These are phyloP conservation scores for Fonsecaea erecta DNA, from an alignment of 2,329 filamentous ascomycete species.

Conservation along the genomic window DNA sequence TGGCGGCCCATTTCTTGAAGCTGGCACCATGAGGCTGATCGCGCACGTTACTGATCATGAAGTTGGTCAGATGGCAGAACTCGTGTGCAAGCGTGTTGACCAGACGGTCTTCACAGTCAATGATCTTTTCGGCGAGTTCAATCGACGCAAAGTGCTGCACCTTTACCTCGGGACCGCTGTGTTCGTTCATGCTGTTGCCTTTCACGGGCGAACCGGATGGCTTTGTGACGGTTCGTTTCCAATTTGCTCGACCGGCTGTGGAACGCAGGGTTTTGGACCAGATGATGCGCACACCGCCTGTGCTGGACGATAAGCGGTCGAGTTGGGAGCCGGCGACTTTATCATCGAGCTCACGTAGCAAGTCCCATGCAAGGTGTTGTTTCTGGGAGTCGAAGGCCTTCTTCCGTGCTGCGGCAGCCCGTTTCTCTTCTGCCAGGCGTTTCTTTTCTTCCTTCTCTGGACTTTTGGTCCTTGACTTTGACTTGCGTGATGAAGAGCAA, in stretches of 20 bases:
- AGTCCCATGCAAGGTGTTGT: slow-evolving; percentile 56
- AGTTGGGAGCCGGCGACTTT: slow-evolving; percentile 57
- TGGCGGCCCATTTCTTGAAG: slow-evolving; percentile 73
- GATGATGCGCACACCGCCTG: slow-evolving; percentile 62
- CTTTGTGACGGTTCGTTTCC: slow-evolving; percentile 65
- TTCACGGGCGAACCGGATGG: slow-evolving; percentile 36
- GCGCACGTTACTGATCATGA: slow-evolving; percentile 78
- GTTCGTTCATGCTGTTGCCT: slow-evolving; percentile 26
- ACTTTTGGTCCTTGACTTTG: slow-evolving; percentile 35
- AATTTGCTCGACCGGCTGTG: slow-evolving; percentile 70
- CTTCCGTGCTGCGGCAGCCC: slow-evolving; percentile 44
- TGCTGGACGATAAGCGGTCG: slow-evolving; percentile 51
- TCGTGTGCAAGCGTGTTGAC: slow-evolving; percentile 95
- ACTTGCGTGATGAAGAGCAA: slow-evolving; percentile 35
- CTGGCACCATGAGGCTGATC: slow-evolving; percentile 80
- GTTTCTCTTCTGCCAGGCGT: slow-evolving; percentile 42
- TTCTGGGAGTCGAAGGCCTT: slow-evolving; percentile 62
- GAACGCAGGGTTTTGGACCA: slow-evolving; percentile 68
- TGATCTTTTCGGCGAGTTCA: slow-evolving; percentile 86
- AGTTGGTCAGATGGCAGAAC: slow-evolving; percentile 92
- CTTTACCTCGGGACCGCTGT: slow-evolving; percentile 25
- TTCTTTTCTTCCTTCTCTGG: slow-evolving; percentile 36
- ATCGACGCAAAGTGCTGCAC: slow-evolving; percentile 73
- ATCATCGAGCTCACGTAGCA: slow-evolving; percentile 62
- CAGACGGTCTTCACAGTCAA: slow-evolving; percentile 75